phyloP scores from a whole-genome alignment of 352 stramenopile genomes.

The Phytopythium montanum region DNA sequence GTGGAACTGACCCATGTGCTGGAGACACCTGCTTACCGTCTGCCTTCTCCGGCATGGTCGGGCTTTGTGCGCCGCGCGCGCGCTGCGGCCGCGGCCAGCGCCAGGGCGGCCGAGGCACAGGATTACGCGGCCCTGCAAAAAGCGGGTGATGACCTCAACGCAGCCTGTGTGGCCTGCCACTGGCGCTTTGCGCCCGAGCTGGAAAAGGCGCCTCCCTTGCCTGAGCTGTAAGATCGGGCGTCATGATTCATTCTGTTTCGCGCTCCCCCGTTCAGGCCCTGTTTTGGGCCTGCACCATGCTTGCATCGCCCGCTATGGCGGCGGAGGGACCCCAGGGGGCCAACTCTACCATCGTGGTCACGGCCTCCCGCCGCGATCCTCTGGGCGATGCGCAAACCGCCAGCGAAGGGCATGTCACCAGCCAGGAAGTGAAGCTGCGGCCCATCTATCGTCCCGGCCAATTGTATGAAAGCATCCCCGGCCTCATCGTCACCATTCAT shows the following conservation, averaged over 20 bases:
- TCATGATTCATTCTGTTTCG: slow-evolving; percentile 4
- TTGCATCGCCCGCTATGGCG: slow-evolving; percentile 2
- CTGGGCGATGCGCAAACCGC: slow-evolving; percentile 2
- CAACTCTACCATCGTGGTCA: slow-evolving; percentile 3
- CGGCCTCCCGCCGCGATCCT: slow-evolving; percentile 1
- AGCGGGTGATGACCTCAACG: slow-evolving; percentile 3
- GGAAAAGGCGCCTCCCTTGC: slow-evolving; percentile 2
- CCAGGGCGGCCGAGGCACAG: slow-evolving; percentile 1
- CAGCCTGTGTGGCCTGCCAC: slow-evolving; percentile 2
- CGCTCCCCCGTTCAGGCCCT: slow-evolving; percentile 2
- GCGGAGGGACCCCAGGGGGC: slow-evolving; percentile 1
- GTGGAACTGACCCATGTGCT: slow-evolving; percentile 3
- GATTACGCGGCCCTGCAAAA: slow-evolving; percentile 3
- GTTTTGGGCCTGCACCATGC: slow-evolving; percentile 3
- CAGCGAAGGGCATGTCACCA: slow-evolving; percentile 3
- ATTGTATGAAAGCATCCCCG: slow-evolving; percentile 4
- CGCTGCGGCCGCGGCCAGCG: slow-evolving; percentile 1
- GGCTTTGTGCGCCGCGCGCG: slow-evolving; percentile 1
- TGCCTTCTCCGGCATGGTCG: slow-evolving; percentile 2
- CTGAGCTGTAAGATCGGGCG: slow-evolving; percentile 3
- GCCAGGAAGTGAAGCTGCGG: slow-evolving; percentile 2
- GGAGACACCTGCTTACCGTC: slow-evolving; percentile 3
- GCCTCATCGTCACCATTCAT: slow-evolving; percentile 3
- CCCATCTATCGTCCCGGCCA: slow-evolving; percentile 2
- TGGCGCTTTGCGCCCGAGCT: slow-evolving; percentile 2